phyloP scores from a whole-genome alignment of 2,329 filamentous ascomycete genomes.

The Biscogniauxia marginata region DNA sequence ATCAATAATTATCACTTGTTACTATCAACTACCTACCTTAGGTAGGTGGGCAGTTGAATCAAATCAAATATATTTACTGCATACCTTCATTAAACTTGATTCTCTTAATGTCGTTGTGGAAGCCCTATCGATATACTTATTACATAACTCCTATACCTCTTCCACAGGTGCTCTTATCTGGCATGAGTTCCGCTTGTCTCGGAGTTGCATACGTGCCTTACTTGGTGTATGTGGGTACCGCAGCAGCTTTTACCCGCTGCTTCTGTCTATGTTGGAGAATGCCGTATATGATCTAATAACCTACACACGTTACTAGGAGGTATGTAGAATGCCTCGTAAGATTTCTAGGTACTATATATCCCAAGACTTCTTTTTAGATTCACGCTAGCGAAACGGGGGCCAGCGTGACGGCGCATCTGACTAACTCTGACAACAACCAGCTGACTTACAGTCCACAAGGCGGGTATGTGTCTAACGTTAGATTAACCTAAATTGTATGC shows the following conservation, averaged over 20 bases:
- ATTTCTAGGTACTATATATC: background rate
- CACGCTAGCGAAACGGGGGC: background rate
- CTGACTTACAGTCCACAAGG: no score
- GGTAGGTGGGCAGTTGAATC: no score
- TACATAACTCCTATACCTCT: background rate
- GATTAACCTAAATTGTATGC: background rate
- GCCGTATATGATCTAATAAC: background rate
- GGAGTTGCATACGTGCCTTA: background rate
- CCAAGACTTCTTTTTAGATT: background rate
- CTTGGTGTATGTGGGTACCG: background rate
- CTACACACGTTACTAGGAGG: background rate
- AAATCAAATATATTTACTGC: no score
- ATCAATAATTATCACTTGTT: no score
- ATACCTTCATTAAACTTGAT: no score
- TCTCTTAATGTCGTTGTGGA: no score
- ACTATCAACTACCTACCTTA: no score
- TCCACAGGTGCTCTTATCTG: no score
- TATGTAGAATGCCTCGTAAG: background rate
- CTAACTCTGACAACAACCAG: background rate
- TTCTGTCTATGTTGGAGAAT: background rate
- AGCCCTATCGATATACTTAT: background rate
- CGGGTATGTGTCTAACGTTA: background rate
- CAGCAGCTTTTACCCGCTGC: background rate
- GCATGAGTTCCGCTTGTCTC: background rate
- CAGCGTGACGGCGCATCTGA: background rate